Conservation (phyloP, 805 yeast genomes). For the Candida loeiensis region DNA sequence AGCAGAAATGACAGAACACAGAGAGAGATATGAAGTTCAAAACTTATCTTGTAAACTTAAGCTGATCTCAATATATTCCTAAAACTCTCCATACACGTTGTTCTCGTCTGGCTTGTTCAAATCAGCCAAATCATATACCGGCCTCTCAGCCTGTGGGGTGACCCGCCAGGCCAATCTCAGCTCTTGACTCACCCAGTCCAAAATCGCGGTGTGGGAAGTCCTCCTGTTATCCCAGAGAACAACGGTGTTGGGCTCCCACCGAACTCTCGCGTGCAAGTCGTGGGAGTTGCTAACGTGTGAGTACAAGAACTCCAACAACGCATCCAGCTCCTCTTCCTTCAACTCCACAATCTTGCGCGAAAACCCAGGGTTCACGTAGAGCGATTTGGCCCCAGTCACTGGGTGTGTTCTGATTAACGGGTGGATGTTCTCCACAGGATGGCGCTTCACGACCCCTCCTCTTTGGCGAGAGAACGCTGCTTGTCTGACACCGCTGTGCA, state of each 20-base stretch:
- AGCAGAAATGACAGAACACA: not conserved
- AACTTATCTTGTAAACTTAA: no score
- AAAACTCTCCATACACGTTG: conserved; percentile 8
- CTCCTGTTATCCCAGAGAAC: conserved; percentile 41
- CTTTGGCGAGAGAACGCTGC: conserved; percentile 22
- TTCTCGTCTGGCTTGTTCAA: conserved; percentile 22
- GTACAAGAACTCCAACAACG: conserved; percentile 31
- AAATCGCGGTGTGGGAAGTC: conserved; percentile 33
- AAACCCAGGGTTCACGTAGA: conserved; percentile 34
- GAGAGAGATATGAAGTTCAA: no score
- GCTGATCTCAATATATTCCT: not conserved
- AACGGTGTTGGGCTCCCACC: conserved; percentile 34
- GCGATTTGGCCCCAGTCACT: conserved; percentile 34
- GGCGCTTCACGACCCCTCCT: conserved; percentile 32
- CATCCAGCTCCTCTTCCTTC: conserved; percentile 36
- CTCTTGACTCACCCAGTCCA: conserved; percentile 32
- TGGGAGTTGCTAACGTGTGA: conserved; percentile 32
- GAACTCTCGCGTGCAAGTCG: conserved; percentile 38
- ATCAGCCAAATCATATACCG: conserved; percentile 23
- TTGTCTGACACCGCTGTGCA: conserved; percentile 37
- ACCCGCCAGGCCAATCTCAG: conserved; percentile 34
- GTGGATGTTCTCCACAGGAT: conserved; percentile 35
- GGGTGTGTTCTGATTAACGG: conserved; percentile 40
- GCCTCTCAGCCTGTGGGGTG: conserved; percentile 41
- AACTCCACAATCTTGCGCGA: conserved; percentile 35